phyloP scores from a whole-genome alignment of 805 yeast genomes.

The Kuraishia borneana region DNA sequence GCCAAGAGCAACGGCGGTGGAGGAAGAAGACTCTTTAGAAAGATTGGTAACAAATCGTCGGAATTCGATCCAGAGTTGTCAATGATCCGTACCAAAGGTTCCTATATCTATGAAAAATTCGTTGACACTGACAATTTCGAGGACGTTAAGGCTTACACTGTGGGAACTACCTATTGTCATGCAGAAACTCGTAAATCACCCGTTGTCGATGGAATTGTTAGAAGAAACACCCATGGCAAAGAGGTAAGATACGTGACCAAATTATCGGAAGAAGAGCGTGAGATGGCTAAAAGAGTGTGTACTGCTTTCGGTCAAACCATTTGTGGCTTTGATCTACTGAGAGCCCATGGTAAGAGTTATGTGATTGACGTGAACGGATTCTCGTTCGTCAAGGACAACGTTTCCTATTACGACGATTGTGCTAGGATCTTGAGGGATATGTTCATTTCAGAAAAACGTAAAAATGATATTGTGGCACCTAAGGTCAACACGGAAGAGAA shows the following conservation, averaged over 20 bases:
- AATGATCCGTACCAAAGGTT: conserved; percentile 78
- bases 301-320: conserved; percentile 80
- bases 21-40: conserved; percentile 86
- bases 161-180: conserved; percentile 83
- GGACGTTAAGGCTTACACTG: conserved; percentile 97
- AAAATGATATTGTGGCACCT: conserved; percentile 23
- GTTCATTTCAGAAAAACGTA: conserved; percentile 52
- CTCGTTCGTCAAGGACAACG: conserved; percentile 91
- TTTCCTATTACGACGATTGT: conserved; percentile 74
- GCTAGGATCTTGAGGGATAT: conserved; percentile 66
- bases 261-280: conserved; percentile 60
- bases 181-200: conserved; percentile 98
- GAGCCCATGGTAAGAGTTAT: conserved; percentile 80
- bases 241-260: conserved; percentile 87
- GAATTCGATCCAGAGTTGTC: conserved; percentile 81
- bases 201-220: conserved; percentile 97
- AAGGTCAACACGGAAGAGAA: conserved; percentile 34
- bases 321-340: conserved; percentile 90
- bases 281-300: conserved; percentile 72
- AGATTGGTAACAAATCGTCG: conserved; percentile 93
- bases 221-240: conserved; percentile 95
- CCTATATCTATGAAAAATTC: conserved; percentile 84
- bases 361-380: conserved; percentile 98
- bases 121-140: conserved; percentile 98
- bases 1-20: conserved; percentile 91